Base-by-base conservation (phyloP, 1,139 yeast species). In the Nakaseomyces bracarensis region DNA sequence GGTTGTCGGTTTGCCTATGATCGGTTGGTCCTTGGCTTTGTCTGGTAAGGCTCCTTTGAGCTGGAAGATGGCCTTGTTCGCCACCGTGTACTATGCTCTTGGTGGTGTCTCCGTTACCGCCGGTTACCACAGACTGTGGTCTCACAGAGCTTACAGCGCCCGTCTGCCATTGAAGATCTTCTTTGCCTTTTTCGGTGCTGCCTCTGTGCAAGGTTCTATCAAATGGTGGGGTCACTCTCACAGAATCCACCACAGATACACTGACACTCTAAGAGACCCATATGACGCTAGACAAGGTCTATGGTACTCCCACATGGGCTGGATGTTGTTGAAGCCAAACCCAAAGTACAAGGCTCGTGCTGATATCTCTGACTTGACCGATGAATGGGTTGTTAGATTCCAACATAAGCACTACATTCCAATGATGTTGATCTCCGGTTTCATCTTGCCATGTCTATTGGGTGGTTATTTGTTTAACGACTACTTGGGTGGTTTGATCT, bases 221-320 rank as follows among this genome's bases (percentile, higher is more conserved):
- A 87, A 91, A 69, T 93, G 98, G 98, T 91, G 98, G 98, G 80
- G 93, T 43, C 96, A 91, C 64, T 82, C 93, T 43, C 98, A 91
- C 71, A 80, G 98, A 72, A 77, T 93, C 50, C 98, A 91, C 69
- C 98, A 91, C 71, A 77, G 98, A 68, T 91, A 82, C 71, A 91
- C 97, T 13, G 98, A 91, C 68, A 91, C 98, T 38, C 73, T 79
- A 49, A 82, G 95, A 74, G 98, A 91, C 66, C 98, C 98, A 43
- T 93, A 91, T 66, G 95, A 87, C 60, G 98, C 97, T 39, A 80
- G 95, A 70, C 76, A 77, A 57, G 98, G 98, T 20, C 83, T 91
- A 69, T 85, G 94, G 93, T 89, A 74, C 68, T 80, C 95, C 29
- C 98, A 91, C 72, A 72, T 91, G 74, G 97, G 97, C 40, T 91